Base-by-base conservation (phyloP, 805 yeast genomes). In the Starmerella sirachaensis region DNA sequence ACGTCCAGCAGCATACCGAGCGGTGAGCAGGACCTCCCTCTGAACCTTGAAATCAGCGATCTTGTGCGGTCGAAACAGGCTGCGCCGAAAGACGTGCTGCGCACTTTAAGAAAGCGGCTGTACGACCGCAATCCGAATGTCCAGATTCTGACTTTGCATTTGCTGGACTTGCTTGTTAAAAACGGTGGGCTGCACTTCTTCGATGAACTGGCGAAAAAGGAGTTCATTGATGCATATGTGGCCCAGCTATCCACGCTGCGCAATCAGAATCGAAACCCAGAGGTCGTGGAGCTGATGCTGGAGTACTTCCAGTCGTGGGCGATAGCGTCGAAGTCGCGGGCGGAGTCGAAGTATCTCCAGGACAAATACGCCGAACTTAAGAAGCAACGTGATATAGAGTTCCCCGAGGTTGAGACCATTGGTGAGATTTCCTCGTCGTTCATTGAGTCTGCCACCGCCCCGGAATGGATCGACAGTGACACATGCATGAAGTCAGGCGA, bases 381-480 rank as follows among this genome's bases (percentile, higher is more conserved):
- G 38, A 31, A 33, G 18, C 39, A 43, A 10, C 79, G 78, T 40
- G 86, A 59, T 7, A 72, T 72, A 48, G 62, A 66, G 37, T 84
- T 86, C 52, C 93, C 94, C 1, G 62, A 61, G 18, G 53, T 57
- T 19, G 37, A 35, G 3, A 17, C 40, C 13, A 23, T 25, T 4
- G 56, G 58, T 17, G 48, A 40, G 37, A 60, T 69, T 32, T 58
- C 62, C 18, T 51, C 65, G 24, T 64, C 69, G 4, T 74, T 86
- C 56, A 72, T 88, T 33, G 96, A 88, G 51, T 72, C 94, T 2
- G 79, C 75, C 44, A 86, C 86, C 4, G 96, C 98, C 2, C 97
- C 98, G 0, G 96, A 85, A 50, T 91, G 98, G 98, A 77, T 81
- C 17, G 98, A 91, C 53, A 79, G 86, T 9, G 94, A 84, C 50